phyloP scores from a whole-genome alignment of 1,284 basidiomycete genomes.

The Pseudozyma hubeiensis region DNA sequence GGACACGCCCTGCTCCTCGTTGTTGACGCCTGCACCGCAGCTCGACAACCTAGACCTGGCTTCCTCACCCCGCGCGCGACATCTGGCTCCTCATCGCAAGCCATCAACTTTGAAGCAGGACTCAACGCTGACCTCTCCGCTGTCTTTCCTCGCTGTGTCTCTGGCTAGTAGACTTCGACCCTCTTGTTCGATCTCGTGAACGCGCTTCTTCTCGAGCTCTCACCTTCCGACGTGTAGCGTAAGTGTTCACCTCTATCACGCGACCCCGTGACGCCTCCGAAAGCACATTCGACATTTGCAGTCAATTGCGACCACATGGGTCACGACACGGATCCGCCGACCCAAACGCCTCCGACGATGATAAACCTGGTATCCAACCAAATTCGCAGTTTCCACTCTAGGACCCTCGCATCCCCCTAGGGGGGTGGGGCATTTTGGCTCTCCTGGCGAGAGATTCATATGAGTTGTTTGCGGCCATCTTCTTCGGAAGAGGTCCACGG shows the following conservation, averaged over 20 bases:
- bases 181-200: slow-evolving; percentile 2
- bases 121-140: slow-evolving; percentile 11
- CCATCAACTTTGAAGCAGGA: not conserved
- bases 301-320: not conserved
- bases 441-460: slow-evolving; percentile 65
- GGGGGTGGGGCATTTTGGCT: slow-evolving; percentile 64
- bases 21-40: slow-evolving; percentile 1
- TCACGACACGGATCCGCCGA: not conserved
- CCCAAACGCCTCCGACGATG: slow-evolving; percentile 61
- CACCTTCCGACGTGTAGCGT: slow-evolving; percentile 17
- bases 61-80: not conserved
- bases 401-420: slow-evolving; percentile 59
- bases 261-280: not conserved
- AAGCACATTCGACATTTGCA: not conserved
- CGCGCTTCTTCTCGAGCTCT: slow-evolving; percentile 2
- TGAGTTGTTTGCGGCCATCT: slow-evolving; percentile 59
- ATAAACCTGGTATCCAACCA: slow-evolving; percentile 69
- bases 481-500: slow-evolving; percentile 58
- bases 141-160: not conserved
- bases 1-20: slow-evolving; percentile 21
- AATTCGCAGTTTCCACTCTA: slow-evolving; percentile 70
- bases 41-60: slow-evolving; percentile 1
- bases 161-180: slow-evolving; percentile 14
- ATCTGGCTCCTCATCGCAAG: not conserved
- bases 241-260: slow-evolving; percentile 12